Percentiles rank a stretch among this genome's conserved stretches.
Evolutionary conservation across 192 early-diverging fungal genomes (phyloP).

Genomic region (Helicostylum pulchrum): DNA sequence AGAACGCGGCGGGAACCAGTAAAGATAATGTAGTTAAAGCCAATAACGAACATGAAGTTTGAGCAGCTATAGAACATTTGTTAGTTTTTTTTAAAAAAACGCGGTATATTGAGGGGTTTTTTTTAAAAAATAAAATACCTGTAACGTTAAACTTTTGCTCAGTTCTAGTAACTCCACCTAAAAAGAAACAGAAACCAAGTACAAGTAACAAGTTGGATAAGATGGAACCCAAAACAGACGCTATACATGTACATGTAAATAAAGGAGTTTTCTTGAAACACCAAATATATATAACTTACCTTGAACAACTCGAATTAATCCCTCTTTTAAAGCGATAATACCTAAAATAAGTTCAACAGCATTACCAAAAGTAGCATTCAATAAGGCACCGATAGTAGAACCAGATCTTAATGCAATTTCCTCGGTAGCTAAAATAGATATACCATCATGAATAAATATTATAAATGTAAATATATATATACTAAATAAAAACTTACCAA

Average conservation of each 20-base stretch:
- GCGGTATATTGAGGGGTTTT: no score
- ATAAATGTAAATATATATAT: slow-evolving; percentile 16
- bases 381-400: slow-evolving; percentile 31
- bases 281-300: slow-evolving; percentile 27
- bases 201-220: slow-evolving; percentile 89
- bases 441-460: no score
- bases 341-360: slow-evolving; percentile 84
- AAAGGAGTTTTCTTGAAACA: slow-evolving; percentile 30
- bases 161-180: slow-evolving; percentile 68
- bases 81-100: not conserved
- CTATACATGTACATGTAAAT: slow-evolving; percentile 22
- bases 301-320: slow-evolving; percentile 64
- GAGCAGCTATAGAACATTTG: no score
- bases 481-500: slow-evolving; percentile 19
- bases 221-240: slow-evolving; percentile 85
- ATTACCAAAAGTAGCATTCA: slow-evolving; percentile 56
- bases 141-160: slow-evolving; percentile 67
- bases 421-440: slow-evolving; percentile 68
- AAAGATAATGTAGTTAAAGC: slow-evolving; percentile 63
- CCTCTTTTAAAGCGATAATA: slow-evolving; percentile 59
- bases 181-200: slow-evolving; percentile 83
- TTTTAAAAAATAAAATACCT: slow-evolving; percentile 19
- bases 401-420: slow-evolving; percentile 55
- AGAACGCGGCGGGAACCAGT: slow-evolving; percentile 72
- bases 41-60: slow-evolving; percentile 68